Conservation (phyloP, 352 stramenopile species). For the Thraustotheca clavata region DNA sequence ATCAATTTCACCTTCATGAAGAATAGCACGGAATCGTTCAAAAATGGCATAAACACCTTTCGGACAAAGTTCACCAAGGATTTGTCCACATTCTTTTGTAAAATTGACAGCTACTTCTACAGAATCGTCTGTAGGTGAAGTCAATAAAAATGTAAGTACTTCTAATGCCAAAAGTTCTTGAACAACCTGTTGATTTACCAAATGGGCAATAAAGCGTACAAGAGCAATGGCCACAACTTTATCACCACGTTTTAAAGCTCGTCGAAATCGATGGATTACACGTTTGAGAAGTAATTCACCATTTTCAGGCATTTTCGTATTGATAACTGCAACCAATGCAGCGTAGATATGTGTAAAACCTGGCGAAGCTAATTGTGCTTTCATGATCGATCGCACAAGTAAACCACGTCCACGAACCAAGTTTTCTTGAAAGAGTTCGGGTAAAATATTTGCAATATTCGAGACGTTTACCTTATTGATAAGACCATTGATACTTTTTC, state of each 20-base stretch:
- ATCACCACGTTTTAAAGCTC: conserved; percentile 94
- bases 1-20: conserved; percentile 96
- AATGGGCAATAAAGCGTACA: conserved; percentile 95
- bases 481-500: conserved; percentile 96
- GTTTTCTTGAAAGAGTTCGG: conserved; percentile 97
- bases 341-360: conserved; percentile 97
- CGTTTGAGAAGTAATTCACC: conserved; percentile 92
- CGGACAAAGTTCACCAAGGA: conserved; percentile 72
- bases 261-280: conserved; percentile 92
- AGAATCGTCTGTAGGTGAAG: conserved; percentile 96
- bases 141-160: conserved; percentile 94
- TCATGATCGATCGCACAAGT: conserved; percentile 92
- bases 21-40: conserved; percentile 94
- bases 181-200: conserved; percentile 98
- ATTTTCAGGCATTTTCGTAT: conserved; percentile 98
- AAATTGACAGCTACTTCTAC: conserved; percentile 98
- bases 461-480: conserved; percentile 95
- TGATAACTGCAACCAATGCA: conserved; percentile 95
- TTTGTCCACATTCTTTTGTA: conserved; percentile 93
- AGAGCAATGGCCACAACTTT: conserved; percentile 93
- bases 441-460: conserved; percentile 95
- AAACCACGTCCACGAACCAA: conserved; percentile 93
- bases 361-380: conserved; percentile 93
- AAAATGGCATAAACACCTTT: conserved; percentile 94
- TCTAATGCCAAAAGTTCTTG: conserved; percentile 97